These are phyloP conservation scores for Aspergillus quadricinctus DNA, from an alignment of 2,329 filamentous ascomycete genomes.

Conservation along the genomic window DNA sequence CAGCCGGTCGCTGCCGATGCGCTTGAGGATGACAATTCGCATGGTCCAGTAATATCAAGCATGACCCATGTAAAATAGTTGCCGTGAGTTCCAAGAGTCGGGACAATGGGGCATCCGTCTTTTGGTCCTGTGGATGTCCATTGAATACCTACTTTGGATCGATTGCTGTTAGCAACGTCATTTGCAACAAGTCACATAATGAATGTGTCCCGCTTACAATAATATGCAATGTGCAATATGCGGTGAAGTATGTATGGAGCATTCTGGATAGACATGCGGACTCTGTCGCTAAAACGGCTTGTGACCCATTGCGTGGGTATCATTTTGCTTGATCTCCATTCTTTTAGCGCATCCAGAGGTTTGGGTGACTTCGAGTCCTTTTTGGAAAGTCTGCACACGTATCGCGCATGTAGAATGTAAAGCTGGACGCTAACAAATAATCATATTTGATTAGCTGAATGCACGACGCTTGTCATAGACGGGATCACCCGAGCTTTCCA, in stretches of 20 bases:
- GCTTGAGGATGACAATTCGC: not conserved
- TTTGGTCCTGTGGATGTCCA: too few species aligned
- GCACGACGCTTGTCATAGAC: slow-evolving; percentile 22
- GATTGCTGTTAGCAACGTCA: slow-evolving; percentile 2
- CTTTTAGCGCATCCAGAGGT: not conserved
- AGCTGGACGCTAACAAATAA: slow-evolving; percentile 4
- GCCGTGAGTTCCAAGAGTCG: not conserved
- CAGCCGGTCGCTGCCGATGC: not conserved
- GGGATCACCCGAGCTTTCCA: slow-evolving; percentile 20
- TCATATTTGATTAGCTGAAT: slow-evolving; percentile 7
- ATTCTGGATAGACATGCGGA: not conserved
- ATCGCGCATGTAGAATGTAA: slow-evolving; percentile 9
- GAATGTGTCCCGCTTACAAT: not conserved
- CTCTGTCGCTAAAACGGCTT: slow-evolving; percentile 10
- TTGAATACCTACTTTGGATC: slow-evolving; percentile 4
- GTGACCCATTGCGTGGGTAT: slow-evolving; percentile 1
- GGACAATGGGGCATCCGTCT: not conserved
- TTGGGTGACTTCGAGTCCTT: not conserved
- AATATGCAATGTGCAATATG: not conserved
- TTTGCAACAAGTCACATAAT: slow-evolving; percentile 14
- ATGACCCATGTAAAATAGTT: not conserved
- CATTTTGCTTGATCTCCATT: slow-evolving; percentile 1
- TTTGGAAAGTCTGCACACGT: slow-evolving; percentile 9
- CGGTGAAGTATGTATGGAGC: not conserved
- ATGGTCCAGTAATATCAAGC: not conserved